Conservation (phyloP, 202 grass and related monocot species). For the Miscanthus sacchariflorus region DNA sequence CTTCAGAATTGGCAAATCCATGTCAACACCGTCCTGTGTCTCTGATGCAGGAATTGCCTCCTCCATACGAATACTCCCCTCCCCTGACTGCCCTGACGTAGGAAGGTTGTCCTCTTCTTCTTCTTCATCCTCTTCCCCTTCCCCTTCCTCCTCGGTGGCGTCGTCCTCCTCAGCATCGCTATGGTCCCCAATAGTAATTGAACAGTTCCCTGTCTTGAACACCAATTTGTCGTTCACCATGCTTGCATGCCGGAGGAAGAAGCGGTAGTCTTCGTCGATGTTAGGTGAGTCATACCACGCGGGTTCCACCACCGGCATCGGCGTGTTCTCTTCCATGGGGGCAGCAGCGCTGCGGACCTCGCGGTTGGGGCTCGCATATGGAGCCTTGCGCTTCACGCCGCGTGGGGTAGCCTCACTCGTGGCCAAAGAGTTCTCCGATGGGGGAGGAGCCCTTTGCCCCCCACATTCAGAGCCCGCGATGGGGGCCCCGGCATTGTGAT, state of each 20-base stretch:
- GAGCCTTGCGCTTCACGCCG: constrained; percentile 1
- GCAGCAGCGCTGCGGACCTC: not conserved
- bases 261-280: no score
- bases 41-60: no score
- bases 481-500: not conserved
- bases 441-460: not conserved
- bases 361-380: not conserved
- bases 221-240: no score
- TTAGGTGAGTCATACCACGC: no score
- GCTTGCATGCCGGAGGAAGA: no score
- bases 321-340: not conserved
- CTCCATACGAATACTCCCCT: no score
- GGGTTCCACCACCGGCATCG: not conserved
- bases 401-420: not conserved
- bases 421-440: not conserved
- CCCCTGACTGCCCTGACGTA: not conserved
- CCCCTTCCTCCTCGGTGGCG: no score
- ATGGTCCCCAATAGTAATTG: no score
- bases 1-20: no score
- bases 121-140: no score
- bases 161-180: no score
- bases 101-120: not conserved
- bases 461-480: not conserved
- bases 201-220: no score
- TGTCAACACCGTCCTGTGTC: not conserved